Conservation (phyloP, 768 basidiomycete genomes). For the Auricularia sp. region DNA sequence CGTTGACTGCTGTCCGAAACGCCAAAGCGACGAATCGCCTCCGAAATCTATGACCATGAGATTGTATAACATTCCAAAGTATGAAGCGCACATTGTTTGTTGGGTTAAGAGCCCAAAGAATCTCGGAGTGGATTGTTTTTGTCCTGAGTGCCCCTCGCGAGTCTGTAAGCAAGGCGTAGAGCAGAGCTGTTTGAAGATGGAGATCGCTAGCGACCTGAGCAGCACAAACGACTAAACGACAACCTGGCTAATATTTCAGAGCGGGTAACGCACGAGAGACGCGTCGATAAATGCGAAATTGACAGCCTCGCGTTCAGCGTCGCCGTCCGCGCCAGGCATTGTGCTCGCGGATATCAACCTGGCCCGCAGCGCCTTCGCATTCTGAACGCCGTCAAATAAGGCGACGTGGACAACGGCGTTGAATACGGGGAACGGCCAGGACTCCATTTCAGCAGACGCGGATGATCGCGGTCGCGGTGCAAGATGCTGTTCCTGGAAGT, state of each 20-base stretch:
- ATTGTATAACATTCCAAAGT: background rate
- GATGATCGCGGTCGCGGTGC: background rate
- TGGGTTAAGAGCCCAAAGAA: constrained; percentile 80
- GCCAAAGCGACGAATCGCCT: constrained; percentile 80
- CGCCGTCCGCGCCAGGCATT: constrained; percentile 48
- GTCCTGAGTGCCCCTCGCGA: constrained; percentile 55
- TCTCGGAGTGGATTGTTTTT: constrained; percentile 83
- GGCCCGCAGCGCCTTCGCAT: constrained; percentile 48
- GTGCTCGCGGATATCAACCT: constrained; percentile 66
- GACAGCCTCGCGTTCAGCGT: constrained; percentile 61
- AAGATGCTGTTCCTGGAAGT: background rate
- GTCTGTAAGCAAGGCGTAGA: constrained; percentile 69
- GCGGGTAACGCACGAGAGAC: constrained; percentile 44
- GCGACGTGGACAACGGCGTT: constrained; percentile 43
- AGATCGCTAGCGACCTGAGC: constrained; percentile 66
- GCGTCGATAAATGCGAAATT: constrained; percentile 91
- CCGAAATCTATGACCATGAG: constrained; percentile 54
- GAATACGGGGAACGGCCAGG: constrained; percentile 19
- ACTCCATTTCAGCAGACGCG: constrained; percentile 18
- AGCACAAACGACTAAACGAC: too few relatives aligned
- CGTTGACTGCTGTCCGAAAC: constrained; percentile 55
- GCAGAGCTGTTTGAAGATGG: constrained; percentile 77
- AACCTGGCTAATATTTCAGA: too few relatives aligned
- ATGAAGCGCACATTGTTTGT: constrained; percentile 65
- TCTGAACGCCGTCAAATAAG: constrained; percentile 57